phyloP scores from a whole-genome alignment of 2,329 filamentous ascomycete species.

The Lasiodiplodia citricola region DNA sequence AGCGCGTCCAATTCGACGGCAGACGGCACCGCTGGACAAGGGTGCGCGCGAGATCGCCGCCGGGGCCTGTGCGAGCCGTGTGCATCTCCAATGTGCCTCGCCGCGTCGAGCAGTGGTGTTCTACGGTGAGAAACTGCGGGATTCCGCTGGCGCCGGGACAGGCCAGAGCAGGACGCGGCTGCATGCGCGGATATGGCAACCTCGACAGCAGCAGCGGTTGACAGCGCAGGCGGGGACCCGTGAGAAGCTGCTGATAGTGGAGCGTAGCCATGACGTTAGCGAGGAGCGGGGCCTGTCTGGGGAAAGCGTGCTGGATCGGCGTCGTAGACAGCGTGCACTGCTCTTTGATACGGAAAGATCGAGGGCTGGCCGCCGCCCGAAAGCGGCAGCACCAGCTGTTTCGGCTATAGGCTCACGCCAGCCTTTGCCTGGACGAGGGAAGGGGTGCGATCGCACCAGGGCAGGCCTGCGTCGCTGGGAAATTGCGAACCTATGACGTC shows the following conservation, averaged over 20 bases:
- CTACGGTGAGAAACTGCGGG: background rate
- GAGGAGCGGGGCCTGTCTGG: conserved; percentile 13
- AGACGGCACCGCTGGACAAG: conserved; percentile 16
- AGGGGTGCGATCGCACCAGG: conserved; percentile 15
- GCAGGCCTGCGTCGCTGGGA: conserved; percentile 11
- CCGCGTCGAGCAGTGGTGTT: no score
- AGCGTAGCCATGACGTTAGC: conserved; percentile 17
- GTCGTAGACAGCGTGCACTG: background rate
- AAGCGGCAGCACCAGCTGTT: conserved; percentile 13
- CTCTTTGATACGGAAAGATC: conserved; percentile 2
- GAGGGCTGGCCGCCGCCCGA: background rate
- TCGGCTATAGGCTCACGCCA: conserved; percentile 20
- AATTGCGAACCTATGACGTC: conserved; percentile 23
- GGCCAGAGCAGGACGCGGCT: background rate
- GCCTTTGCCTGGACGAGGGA: conserved; percentile 8
- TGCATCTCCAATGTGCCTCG: background rate
- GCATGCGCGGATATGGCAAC: background rate
- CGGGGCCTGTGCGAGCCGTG: background rate
- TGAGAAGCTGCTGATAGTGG: background rate
- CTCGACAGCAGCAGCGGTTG: background rate
- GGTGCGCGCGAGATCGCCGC: conserved; percentile 14
- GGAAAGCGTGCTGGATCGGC: conserved; percentile 14
- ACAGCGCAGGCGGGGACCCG: background rate
- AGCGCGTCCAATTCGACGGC: conserved; percentile 3
- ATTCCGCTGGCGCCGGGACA: background rate